Base-by-base conservation (phyloP, 164 flowering plant species). In the Kalanchoe fedtschenkoi region DNA sequence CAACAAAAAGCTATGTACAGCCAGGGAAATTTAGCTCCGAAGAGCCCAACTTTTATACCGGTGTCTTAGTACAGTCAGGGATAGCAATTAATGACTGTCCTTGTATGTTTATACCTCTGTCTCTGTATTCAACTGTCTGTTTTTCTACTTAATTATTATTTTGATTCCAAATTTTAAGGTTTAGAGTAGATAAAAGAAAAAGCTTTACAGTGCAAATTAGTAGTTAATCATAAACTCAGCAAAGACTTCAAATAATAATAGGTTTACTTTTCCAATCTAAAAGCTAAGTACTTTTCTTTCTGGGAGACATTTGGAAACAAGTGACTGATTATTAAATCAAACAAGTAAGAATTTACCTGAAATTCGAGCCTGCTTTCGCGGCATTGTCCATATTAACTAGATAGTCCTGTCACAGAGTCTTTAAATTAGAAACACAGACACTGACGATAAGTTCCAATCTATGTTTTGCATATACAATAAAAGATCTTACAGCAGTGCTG, bases 401-500 rank as follows among this genome's bases (percentile, higher is more conserved):
- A 76, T 79, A 93, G 73, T 87, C 96, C 99, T 93, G 86, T 55
- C 30, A 24, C 60, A 73, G 5, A 29, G 32, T n/a, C 67, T 26
- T 26, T 7, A 59, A 26, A 60, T 69, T 38, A 76, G 66, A 41
- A 69, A 33, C 30, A 47, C 26, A 15, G 65, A 65, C 47, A 53
- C 22, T 29, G 17, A 22, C 16, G 21, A 66, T 15, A 54, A 60
- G 51, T 19, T 67, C 54, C 21, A 58, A 32, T 33, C n/a, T 17
- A 22, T 33, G 22, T 19, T 2, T 35, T 32, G 15, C 1, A 0
- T 10, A 34, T 10, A 58, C 0, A n/a, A n/a, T n/a, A n/a, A n/a
- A n/a, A n/a, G n/a, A n/a, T n/a, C 95, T 56, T 78, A 93, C 99
- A 67, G 95, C 88, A 75, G 96, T 88, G 72, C 72, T 87, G 39